Conservation (phyloP, 1,284 basidiomycete species). For the Thecaphora thlaspeos region DNA sequence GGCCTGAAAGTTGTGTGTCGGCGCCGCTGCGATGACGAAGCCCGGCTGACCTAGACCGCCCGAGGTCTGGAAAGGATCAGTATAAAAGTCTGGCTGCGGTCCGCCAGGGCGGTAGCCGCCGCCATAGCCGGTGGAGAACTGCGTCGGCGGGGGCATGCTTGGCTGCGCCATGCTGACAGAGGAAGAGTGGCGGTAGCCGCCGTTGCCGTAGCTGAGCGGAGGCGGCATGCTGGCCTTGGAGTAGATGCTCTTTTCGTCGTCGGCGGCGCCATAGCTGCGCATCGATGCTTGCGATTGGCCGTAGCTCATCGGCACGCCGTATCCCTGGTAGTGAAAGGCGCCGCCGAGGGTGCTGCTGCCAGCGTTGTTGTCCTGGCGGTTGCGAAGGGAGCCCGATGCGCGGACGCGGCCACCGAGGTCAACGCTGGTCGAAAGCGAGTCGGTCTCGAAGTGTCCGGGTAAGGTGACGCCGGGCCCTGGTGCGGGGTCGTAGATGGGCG, state of each 20-base stretch:
- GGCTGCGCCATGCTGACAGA: slow-evolving; percentile 19
- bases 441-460: slow-evolving; percentile 8
- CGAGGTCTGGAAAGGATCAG: slow-evolving; percentile 2
- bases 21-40: slow-evolving; percentile 25
- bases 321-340: slow-evolving; percentile 10
- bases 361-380: slow-evolving; percentile 23
- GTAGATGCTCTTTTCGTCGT: slow-evolving; percentile 35
- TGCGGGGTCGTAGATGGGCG: slow-evolving; percentile 17
- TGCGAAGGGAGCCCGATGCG: slow-evolving; percentile 5
- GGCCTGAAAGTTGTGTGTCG: slow-evolving; percentile 16
- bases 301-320: slow-evolving; percentile 17
- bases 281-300: slow-evolving; percentile 22
- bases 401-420: neutral
- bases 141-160: slow-evolving; percentile 13
- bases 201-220: slow-evolving; percentile 11
- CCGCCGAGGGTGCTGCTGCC: slow-evolving; percentile 10
- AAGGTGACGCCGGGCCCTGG: slow-evolving; percentile 9
- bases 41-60: slow-evolving; percentile 22
- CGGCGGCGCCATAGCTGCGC: slow-evolving; percentile 11
- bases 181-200: slow-evolving; percentile 15
- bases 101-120: slow-evolving; percentile 7
- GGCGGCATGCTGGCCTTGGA: slow-evolving; percentile 21
- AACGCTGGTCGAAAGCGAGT: neutral
- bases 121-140: slow-evolving; percentile 8
- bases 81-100: slow-evolving; percentile 10